Evolutionary conservation across 2,329 filamentous ascomycete species (phyloP), one percentile per base, ranked within the genome.

Genomic region (Phialocephala subalpina): DNA sequence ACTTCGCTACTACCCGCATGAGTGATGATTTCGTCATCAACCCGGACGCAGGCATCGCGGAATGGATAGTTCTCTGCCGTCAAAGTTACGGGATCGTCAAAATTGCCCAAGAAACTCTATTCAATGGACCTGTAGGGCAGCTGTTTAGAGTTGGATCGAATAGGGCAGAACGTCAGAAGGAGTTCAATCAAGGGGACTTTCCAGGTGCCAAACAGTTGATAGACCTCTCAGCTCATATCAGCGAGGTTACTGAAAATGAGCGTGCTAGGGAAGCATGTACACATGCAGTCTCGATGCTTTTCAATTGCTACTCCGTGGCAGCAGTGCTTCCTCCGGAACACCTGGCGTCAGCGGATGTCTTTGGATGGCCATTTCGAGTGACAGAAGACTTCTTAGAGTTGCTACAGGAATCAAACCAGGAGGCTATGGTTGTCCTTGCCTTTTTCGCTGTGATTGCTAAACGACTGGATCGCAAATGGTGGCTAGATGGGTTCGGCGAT

Each of bases 1-100:
- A 76, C 1, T 75, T 80, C 42, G 78, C 77, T 5, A 77, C 73
- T 22, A 74, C 75, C 1, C 73, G 73, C 29, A 69, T 73, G 29
- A 65, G 72, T 2, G 75, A 75, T 18, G 76, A 79, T 33, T 75
- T 78, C 22, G 70, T 80, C 27, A 65, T 78, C 16, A 71, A 77
- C 47, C 73, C 75, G 20, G 68, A 77, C 20, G 70, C 70, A 3
- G 73, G 73, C 8, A 57, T 70, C n/a, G 74, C 78, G 0, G 74
- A 79, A 53, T 80, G 79, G 80, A 72, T 80, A 0, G 67, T 76
- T 25, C 71, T 80, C 1, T 76, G 78, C 49, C 73, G 77, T 16
- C 78, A 78, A 35, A 75, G 76, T 16, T 71, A 71, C 22, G 73
- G 74, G 3, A 73, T 80, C 38, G 69, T 80, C 9, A 62, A 75